Evolutionary conservation across 2,329 filamentous ascomycete genomes (phyloP).

Genomic region (Verticillium nonalfalfae): DNA sequence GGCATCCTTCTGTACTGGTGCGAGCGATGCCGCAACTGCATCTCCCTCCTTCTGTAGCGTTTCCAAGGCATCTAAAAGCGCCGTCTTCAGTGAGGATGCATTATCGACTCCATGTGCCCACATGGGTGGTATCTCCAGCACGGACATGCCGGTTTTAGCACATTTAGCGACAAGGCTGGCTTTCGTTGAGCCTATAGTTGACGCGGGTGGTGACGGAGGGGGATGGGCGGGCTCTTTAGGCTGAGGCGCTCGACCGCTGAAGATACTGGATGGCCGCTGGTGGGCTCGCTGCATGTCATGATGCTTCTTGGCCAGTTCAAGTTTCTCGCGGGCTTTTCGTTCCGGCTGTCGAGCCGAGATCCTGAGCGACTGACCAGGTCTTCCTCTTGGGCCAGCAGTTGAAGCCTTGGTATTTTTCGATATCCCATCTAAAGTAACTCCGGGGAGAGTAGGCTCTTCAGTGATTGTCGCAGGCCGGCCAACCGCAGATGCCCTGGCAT

Average conservation of each 20-base stretch:
- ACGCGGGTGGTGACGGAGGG: not conserved
- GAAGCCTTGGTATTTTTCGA: not conserved
- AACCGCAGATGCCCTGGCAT: not conserved
- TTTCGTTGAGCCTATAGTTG: not conserved
- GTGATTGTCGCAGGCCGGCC: not conserved
- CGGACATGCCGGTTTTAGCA: not conserved
- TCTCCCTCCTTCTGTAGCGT: constrained; percentile 15
- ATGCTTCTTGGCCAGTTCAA: not conserved
- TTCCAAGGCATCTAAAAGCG: constrained; percentile 20
- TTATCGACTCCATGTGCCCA: constrained; percentile 18
- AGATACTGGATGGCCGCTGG: not conserved
- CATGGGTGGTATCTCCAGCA: constrained; percentile 20
- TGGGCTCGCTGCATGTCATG: not conserved
- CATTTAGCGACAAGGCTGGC: not conserved
- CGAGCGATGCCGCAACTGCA: not conserved
- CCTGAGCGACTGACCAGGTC: not conserved
- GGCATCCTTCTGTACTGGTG: not conserved
- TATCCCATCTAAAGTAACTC: not conserved
- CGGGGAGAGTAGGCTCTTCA: not conserved
- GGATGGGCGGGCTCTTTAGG: not conserved
- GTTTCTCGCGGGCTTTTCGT: constrained; percentile 15
- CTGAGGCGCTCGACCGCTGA: not conserved
- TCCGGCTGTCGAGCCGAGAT: constrained; percentile 5
- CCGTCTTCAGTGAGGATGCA: constrained; percentile 22
- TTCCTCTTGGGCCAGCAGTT: not conserved